Percentiles rank a stretch among this genome's conserved stretches.
These are phyloP conservation scores for Albugo candida DNA, from an alignment of 352 stramenopile species.

Conservation along the genomic window DNA sequence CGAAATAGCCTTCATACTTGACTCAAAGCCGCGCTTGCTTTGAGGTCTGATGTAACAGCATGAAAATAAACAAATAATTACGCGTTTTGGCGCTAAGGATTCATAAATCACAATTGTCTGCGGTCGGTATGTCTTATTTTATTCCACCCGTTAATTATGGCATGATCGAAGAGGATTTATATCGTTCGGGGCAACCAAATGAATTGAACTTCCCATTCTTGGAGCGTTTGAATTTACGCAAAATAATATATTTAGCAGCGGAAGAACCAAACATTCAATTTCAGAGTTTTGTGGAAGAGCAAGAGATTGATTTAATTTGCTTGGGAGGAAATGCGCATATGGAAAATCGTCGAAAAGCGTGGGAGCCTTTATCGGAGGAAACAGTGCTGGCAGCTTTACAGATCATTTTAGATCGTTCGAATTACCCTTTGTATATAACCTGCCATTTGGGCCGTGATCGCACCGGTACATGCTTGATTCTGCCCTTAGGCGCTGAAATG, in stretches of 20 bases:
- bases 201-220: conserved; percentile 88
- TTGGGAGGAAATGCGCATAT: conserved; percentile 77
- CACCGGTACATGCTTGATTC: conserved; percentile 26
- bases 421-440: conserved; percentile 83
- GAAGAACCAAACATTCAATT: conserved; percentile 82
- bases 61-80: too few species aligned
- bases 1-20: too few species aligned
- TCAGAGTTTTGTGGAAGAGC: conserved; percentile 78
- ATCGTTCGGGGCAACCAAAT: conserved; percentile 77
- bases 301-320: conserved; percentile 78
- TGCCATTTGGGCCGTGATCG: conserved; percentile 80
- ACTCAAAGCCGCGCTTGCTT: too few species aligned
- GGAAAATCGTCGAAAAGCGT: conserved; percentile 72
- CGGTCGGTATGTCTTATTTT: conserved; percentile 66
- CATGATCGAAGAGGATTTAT: conserved; percentile 84
- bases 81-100: too few species aligned
- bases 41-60: too few species aligned
- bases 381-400: conserved; percentile 80
- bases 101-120: too few species aligned
- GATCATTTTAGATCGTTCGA: conserved; percentile 74
- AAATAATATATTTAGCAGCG: conserved; percentile 81
- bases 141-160: conserved; percentile 86
- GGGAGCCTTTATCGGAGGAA: conserved; percentile 74
- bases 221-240: conserved; percentile 77
- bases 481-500: neutral